Evolutionary conservation across 176 grass and related monocot species (phyloP).

Genomic region (Oryza glumipatula): DNA sequence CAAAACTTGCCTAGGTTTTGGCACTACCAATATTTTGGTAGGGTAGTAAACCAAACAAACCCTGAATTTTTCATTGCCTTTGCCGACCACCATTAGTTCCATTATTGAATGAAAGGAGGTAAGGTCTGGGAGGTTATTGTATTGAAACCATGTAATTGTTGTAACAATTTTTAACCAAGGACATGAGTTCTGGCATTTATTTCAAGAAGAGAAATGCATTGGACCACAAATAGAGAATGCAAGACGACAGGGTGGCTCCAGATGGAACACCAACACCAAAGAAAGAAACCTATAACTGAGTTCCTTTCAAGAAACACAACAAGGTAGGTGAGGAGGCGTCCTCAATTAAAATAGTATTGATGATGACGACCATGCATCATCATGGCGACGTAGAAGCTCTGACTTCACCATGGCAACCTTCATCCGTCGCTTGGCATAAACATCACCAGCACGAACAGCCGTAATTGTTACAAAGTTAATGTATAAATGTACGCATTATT

Average conservation of each 20-base stretch:
- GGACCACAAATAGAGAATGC: neutral
- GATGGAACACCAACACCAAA: neutral
- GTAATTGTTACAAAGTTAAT: neutral
- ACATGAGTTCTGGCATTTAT: neutral
- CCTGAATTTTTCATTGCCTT: neutral
- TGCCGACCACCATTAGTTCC: neutral
- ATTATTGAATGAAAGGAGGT: neutral
- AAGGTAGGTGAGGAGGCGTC: neutral
- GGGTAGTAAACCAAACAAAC: too few relatives aligned
- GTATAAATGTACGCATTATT: too few relatives aligned
- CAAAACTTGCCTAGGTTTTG: too few relatives aligned
- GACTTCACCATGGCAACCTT: neutral
- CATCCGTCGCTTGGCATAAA: neutral
- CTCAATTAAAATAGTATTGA: neutral
- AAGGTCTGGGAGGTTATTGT: neutral
- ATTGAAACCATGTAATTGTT: neutral
- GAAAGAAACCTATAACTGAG: neutral
- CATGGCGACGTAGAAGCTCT: neutral
- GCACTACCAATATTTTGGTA: too few relatives aligned
- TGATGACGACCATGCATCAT: neutral
- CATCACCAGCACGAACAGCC: neutral
- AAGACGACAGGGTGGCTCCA: neutral
- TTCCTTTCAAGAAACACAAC: neutral
- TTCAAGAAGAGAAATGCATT: neutral
- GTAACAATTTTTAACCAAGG: neutral